phyloP scores from a whole-genome alignment of 2,329 filamentous ascomycete species.

The Ceratocystis lukuohia region DNA sequence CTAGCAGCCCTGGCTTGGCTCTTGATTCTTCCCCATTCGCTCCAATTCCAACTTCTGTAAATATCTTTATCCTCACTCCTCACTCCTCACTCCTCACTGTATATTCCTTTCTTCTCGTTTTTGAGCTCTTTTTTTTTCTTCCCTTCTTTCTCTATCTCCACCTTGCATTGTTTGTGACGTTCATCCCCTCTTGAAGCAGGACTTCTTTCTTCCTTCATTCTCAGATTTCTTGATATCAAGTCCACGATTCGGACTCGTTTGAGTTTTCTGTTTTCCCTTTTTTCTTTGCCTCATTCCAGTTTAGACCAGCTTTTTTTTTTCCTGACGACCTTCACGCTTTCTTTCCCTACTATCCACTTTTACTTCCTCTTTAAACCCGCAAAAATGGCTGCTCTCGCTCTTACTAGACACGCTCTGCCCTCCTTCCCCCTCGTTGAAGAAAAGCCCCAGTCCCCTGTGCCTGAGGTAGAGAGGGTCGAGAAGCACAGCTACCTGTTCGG shows the following conservation, averaged over 20 bases:
- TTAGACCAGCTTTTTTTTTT: not conserved
- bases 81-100: not conserved
- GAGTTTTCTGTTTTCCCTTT: not conserved
- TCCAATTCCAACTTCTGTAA: not conserved
- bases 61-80: conserved; percentile 5
- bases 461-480: conserved; percentile 9
- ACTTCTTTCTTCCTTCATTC: not conserved
- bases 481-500: conserved; percentile 43
- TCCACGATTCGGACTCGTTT: not conserved
- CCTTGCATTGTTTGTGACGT: conserved; percentile 5
- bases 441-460: conserved; percentile 10
- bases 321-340: not conserved
- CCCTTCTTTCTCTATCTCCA: not conserved
- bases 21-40: conserved; percentile 6
- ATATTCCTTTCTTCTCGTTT: not conserved
- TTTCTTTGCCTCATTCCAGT: not conserved
- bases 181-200: not conserved
- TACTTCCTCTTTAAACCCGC: not conserved
- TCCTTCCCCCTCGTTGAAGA: not conserved
- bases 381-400: conserved; percentile 9
- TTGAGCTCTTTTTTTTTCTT: not conserved
- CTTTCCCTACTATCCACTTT: not conserved
- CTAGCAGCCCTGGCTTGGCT: not conserved
- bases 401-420: not conserved
- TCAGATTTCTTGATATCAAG: not conserved